Percentiles rank a stretch among this genome's conserved stretches.
phyloP scores from a whole-genome alignment of 1,139 yeast species.

The Suhomyces wounanorum region DNA sequence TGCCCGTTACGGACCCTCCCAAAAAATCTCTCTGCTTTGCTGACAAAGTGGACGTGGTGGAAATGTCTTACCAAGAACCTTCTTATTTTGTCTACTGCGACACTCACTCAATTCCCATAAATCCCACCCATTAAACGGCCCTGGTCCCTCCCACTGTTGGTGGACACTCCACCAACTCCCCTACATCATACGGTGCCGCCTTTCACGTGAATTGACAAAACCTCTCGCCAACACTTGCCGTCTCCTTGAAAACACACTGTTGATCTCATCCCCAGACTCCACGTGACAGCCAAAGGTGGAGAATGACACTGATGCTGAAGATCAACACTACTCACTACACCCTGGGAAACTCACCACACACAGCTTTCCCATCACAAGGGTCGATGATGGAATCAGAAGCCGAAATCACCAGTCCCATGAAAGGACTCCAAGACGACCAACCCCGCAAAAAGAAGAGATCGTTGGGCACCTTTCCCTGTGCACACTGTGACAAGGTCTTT shows the following conservation, averaged over 20 bases:
- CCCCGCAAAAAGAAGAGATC: conserved; percentile 17
- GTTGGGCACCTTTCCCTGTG: conserved; percentile 21
- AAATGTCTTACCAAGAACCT: not conserved
- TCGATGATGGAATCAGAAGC: not conserved
- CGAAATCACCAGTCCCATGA: not conserved
- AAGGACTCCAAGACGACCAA: not conserved
- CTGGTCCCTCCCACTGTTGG: too few species aligned
- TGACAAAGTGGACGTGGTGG: not conserved
- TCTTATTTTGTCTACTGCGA: not conserved
- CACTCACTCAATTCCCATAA: not conserved
- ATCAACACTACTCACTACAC: not conserved
- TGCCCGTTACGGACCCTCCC: not conserved
- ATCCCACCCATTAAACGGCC: not conserved
- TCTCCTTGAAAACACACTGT: not conserved
- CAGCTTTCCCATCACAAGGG: not conserved
- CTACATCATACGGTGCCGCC: not conserved
- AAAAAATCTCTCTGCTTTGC: not conserved
- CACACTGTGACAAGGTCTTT: conserved; percentile 42
- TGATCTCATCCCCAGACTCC: not conserved
- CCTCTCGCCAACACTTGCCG: not conserved
- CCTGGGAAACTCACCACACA: not conserved
- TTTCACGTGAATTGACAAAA: not conserved
- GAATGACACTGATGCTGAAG: not conserved
- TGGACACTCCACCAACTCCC: too few species aligned
- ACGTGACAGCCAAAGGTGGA: not conserved